Evolutionary conservation across 108 stramenopile genomes (phyloP).

Genomic region (Thalassiosira profunda): DNA sequence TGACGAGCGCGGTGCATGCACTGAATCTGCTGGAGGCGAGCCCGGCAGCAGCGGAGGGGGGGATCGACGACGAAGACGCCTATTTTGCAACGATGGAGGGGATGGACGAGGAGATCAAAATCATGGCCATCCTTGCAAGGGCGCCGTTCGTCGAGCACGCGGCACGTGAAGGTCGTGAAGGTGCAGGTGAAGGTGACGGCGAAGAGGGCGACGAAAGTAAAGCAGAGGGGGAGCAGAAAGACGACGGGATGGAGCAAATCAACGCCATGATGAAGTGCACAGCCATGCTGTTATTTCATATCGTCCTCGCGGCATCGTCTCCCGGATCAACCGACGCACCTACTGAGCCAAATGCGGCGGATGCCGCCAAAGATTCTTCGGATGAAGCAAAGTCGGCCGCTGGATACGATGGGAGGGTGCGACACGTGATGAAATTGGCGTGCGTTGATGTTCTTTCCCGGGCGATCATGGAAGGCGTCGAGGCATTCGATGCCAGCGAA

Average conservation of each 20-base stretch:
- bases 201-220: not conserved
- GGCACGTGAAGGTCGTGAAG: not conserved
- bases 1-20: slow-evolving; percentile 31
- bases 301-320: slow-evolving; percentile 39
- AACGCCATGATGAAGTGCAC: slow-evolving; percentile 50
- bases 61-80: slow-evolving; percentile 20
- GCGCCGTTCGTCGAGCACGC: slow-evolving; percentile 25
- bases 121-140: slow-evolving; percentile 46
- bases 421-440: slow-evolving; percentile 59
- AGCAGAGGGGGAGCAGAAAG: not conserved
- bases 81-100: slow-evolving; percentile 41
- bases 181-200: not conserved
- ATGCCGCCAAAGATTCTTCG: not conserved
- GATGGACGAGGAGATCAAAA: slow-evolving; percentile 51
- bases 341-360: not conserved
- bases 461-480: slow-evolving; percentile 32
- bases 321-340: slow-evolving; percentile 5
- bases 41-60: not conserved
- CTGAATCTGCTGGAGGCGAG: slow-evolving; percentile 27
- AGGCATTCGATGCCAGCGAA: slow-evolving; percentile 12
- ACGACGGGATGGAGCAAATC: slow-evolving; percentile 46
- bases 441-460: slow-evolving; percentile 48
- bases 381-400: not conserved
- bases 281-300: slow-evolving; percentile 49
- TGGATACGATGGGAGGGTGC: slow-evolving; percentile 59